Evolutionary conservation across 2,329 filamentous ascomycete genomes (phyloP).

Genomic region (Alternaria sp.): DNA sequence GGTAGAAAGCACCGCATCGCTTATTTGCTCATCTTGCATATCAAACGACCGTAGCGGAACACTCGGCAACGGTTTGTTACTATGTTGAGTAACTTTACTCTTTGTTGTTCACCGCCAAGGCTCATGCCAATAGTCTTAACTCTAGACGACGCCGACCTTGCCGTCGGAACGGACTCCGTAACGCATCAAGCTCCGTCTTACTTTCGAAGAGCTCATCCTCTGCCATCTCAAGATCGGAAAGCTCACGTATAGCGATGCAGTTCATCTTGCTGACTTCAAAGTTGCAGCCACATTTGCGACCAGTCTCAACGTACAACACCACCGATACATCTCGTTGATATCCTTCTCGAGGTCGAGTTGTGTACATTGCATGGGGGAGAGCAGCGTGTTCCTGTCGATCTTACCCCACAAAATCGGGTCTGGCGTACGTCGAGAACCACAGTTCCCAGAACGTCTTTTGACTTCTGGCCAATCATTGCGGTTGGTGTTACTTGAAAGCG

Average conservation of each 20-base stretch:
- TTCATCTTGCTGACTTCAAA: neutral
- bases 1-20: neutral
- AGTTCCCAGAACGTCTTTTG: neutral
- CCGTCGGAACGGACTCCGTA: conserved; percentile 4
- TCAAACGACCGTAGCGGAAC: conserved; percentile 3
- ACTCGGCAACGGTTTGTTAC: conserved; percentile 13
- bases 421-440: neutral
- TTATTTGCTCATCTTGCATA: conserved; percentile 3
- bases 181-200: neutral
- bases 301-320: neutral
- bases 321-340: neutral
- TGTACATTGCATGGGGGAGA: neutral
- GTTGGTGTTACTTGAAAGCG: conserved; percentile 25
- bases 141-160: neutral
- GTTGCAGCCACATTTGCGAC: neutral
- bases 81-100: conserved; percentile 1
- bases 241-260: neutral
- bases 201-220: neutral
- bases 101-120: neutral
- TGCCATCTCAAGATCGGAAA: neutral
- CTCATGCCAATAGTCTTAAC: conserved; percentile 7
- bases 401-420: conserved; percentile 2
- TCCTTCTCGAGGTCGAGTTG: neutral
- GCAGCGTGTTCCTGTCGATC: conserved; percentile 8
- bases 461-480: conserved; percentile 11